These are phyloP conservation scores for Coemansia sp. DNA, from an alignment of 192 early-diverging fungal genomes.

Conservation along the genomic window DNA sequence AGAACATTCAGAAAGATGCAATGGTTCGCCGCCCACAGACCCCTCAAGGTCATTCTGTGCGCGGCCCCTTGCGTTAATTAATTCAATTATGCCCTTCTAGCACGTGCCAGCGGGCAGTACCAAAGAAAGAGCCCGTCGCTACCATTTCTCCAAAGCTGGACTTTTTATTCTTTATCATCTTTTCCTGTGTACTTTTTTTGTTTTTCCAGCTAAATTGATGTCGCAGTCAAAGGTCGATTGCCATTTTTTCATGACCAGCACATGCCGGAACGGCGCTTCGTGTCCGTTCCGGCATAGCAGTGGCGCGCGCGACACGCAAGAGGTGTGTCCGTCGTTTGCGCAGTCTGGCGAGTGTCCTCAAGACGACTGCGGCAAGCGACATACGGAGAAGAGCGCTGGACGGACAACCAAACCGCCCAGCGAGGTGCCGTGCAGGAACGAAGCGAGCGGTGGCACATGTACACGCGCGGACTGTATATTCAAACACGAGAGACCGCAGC, in stretches of 20 bases:
- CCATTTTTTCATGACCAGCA: constrained; percentile 38
- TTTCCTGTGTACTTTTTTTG: background rate
- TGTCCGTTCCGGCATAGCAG: constrained; percentile 47
- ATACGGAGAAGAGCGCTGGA: constrained; percentile 12
- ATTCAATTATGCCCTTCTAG: background rate
- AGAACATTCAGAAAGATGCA: background rate
- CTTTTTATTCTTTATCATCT: background rate
- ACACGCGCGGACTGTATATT: constrained; percentile 38
- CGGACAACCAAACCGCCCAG: constrained; percentile 25
- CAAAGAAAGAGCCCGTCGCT: background rate
- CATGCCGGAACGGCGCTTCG: constrained; percentile 40
- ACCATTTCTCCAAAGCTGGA: background rate
- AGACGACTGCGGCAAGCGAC: constrained; percentile 41
- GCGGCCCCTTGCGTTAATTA: background rate
- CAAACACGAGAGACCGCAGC: constrained; percentile 19
- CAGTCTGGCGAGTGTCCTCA: constrained; percentile 34
- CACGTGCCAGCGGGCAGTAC: constrained; percentile 8
- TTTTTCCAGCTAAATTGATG: constrained; percentile 19
- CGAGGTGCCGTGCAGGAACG: constrained; percentile 42
- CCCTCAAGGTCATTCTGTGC: background rate
- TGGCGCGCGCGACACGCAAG: constrained; percentile 20
- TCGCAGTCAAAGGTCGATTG: constrained; percentile 34
- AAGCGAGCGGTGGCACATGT: constrained; percentile 40
- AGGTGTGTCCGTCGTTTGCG: constrained; percentile 23
- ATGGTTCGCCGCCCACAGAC: background rate